Evolutionary conservation across 345 rosid genomes (phyloP), one percentile per base, ranked within the genome.

Genomic region (Passiflora organensis): DNA sequence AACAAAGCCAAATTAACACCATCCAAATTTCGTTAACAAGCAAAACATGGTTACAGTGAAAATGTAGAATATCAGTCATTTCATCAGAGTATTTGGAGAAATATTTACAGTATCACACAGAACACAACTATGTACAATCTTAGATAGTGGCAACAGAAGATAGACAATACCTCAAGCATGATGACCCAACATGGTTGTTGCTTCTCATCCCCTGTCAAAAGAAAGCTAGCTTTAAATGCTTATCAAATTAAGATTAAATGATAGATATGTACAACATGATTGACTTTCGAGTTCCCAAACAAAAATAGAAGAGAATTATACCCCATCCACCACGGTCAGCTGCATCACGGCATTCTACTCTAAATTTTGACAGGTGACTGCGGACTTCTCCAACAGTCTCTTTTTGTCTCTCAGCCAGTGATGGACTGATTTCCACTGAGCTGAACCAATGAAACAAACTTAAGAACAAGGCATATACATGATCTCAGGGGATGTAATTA

Each of bases 131-230:
- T 13, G 2, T 39, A 3, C 12, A 10, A 39, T 39, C n/a, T 14
- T 4, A 14, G 12, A n/a, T 6, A 48, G 45, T 13, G 48, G 17
- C 6, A 34, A 60, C 34, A 32, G 16, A 43, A 58, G 55, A 37
- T 52, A 42, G 43, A 48, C 55, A 65, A 67, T 73, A 89, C 97
- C 97, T 90, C 97, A 19, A 87, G 95, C 95, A 90, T 82, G 60
- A 90, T 87, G 62, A 83, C 91, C 97, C 97, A 90, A 61, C 95
- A 90, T 24, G 97, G 95, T 53, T 84, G 88, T 70, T 80, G 76
- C 69, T 84, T 76, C 72, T 68, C 76, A 55, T 78, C 73, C 41
- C 85, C 97, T 84, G 81, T 67, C 42, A 42, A 55, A 63, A 64
- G 64, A 25, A 41, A 69, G 65, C 8, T 24, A 45, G 60, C 24